phyloP scores from a whole-genome alignment of 441 rosid species.

The Melastoma candidum region DNA sequence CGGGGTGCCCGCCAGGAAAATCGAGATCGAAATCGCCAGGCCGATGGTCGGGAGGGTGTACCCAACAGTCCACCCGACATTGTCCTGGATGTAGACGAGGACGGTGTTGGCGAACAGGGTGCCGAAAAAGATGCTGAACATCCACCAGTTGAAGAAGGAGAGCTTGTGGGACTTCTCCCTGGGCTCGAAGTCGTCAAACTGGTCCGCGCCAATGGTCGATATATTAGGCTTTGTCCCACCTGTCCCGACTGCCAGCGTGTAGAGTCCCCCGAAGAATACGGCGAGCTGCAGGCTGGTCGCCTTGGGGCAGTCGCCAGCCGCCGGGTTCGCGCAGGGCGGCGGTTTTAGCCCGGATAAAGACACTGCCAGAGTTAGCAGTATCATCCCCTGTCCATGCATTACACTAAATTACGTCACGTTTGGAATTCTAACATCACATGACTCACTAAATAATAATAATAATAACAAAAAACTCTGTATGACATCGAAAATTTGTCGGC shows the following conservation, averaged over 20 bases:
- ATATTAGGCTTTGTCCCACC: constrained; percentile 96
- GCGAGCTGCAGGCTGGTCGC: constrained; percentile 54
- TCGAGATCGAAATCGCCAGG: constrained; percentile 37
- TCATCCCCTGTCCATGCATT: constrained; percentile 53
- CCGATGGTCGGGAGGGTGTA: constrained; percentile 74
- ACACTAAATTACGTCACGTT: not conserved
- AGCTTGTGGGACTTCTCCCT: constrained; percentile 66
- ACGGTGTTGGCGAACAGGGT: constrained; percentile 73
- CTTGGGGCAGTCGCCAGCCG: constrained; percentile 32
- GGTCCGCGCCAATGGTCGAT: constrained; percentile 87
- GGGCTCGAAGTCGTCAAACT: constrained; percentile 73
- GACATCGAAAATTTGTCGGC: too few species aligned
- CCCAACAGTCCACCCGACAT: constrained; percentile 75
- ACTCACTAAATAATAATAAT: too few species aligned
- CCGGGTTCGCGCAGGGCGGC: constrained; percentile 34
- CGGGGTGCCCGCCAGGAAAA: constrained; percentile 64
- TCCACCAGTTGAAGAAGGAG: constrained; percentile 98
- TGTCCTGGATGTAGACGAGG: constrained; percentile 83
- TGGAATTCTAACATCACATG: too few species aligned
- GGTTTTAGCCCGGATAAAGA: constrained; percentile 63
- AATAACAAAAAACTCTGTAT: too few species aligned
- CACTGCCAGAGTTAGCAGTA: constrained; percentile 54
- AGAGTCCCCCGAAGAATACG: constrained; percentile 58
- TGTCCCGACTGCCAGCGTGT: constrained; percentile 60
- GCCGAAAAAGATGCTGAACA: constrained; percentile 91